These are phyloP conservation scores for Dalbergia cultrata DNA, from an alignment of 306 rosid genomes.

Conservation along the genomic window DNA sequence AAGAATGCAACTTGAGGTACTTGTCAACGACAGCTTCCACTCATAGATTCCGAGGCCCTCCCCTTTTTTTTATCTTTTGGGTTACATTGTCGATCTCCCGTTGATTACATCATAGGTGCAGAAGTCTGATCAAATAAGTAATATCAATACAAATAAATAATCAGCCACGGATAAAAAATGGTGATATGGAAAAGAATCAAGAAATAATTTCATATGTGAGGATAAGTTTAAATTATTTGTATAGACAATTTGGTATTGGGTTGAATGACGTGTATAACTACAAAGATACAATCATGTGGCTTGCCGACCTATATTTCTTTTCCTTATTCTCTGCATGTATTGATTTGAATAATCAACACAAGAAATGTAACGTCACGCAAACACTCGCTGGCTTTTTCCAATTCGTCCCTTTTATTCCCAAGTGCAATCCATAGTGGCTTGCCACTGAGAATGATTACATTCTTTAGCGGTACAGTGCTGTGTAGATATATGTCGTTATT, in stretches of 20 bases:
- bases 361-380: slow-evolving; percentile 56
- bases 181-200: slow-evolving; percentile 16
- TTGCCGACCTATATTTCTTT: slow-evolving; percentile 55
- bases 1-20: neutral
- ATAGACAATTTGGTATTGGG: slow-evolving; percentile 41
- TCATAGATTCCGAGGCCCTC: neutral
- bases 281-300: slow-evolving; percentile 54
- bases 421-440: slow-evolving; percentile 61
- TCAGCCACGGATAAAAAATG: neutral
- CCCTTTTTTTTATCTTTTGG: neutral
- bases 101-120: neutral
- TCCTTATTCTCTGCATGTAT: slow-evolving; percentile 33
- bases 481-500: too few species aligned
- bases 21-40: neutral
- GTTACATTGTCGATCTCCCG: neutral
- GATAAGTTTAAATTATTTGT: slow-evolving; percentile 54
- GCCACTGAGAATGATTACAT: slow-evolving; percentile 64
- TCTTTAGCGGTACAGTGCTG: neutral
- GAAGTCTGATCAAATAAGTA: neutral
- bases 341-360: slow-evolving; percentile 43
- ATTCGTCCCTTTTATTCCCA: slow-evolving; percentile 47
- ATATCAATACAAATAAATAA: slow-evolving; percentile 1
- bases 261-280: slow-evolving; percentile 49
- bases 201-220: slow-evolving; percentile 3
- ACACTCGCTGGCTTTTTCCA: slow-evolving; percentile 30